phyloP scores from a whole-genome alignment of 129 eudicot species.

The Flaveria bidentis region DNA sequence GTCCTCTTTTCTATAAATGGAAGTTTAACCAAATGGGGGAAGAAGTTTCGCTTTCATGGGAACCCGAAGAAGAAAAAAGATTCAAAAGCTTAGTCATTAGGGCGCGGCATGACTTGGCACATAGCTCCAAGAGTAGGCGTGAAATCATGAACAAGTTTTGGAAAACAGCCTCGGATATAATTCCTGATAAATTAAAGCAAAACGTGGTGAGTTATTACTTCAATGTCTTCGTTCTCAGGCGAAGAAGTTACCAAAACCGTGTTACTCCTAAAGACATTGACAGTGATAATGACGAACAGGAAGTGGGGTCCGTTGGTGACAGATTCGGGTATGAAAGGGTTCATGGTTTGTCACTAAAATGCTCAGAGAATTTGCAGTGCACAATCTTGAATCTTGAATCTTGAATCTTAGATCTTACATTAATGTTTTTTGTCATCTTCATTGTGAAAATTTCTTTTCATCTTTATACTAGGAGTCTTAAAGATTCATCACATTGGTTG shows the following conservation, averaged over 20 bases:
- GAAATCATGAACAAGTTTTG: conserved; percentile 47
- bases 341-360: conserved; percentile 34
- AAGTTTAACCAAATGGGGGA: conserved; percentile 82
- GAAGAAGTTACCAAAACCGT: conserved; percentile 81
- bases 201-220: conserved; percentile 77
- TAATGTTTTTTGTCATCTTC: conserved; percentile 1
- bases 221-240: conserved; percentile 59
- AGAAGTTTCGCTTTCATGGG: conserved; percentile 90
- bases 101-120: conserved; percentile 28
- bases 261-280: conserved; percentile 66
- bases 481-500: conserved; percentile 32
- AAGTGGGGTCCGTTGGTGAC: conserved; percentile 65
- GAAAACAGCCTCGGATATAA: conserved; percentile 36
- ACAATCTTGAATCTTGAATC: conserved; percentile 41
- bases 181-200: conserved; percentile 59
- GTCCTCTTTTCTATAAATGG: conserved; percentile 64
- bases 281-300: conserved; percentile 85
- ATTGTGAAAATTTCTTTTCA: conserved; percentile 30
- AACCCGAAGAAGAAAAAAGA: conserved; percentile 62
- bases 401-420: conserved; percentile 19
- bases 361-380: conserved; percentile 61
- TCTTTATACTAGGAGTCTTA: conserved; percentile 35
- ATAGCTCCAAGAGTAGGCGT: conserved; percentile 30
- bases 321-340: conserved; percentile 57
- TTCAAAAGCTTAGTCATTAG: conserved; percentile 55